phyloP scores from a whole-genome alignment of 768 basidiomycete genomes.

The Russula foetens region DNA sequence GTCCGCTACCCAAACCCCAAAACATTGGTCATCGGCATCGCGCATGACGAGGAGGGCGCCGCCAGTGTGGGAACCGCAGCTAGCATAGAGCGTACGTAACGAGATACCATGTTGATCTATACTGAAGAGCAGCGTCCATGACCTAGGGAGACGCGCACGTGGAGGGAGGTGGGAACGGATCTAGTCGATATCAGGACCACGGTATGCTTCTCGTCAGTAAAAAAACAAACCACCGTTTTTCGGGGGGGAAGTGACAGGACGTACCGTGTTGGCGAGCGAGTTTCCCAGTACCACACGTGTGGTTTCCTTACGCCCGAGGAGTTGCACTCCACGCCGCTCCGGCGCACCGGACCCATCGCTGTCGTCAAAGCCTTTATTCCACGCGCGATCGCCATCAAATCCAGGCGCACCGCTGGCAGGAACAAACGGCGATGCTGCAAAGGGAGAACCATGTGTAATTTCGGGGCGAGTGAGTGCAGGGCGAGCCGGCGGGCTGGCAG shows the following conservation, averaged over 20 bases:
- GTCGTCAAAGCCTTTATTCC: constrained; percentile 59
- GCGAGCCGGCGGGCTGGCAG: constrained; percentile 7
- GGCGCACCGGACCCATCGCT: constrained; percentile 26
- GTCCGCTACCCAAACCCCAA: constrained; percentile 83
- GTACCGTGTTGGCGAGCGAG: constrained; percentile 52
- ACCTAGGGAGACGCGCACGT: constrained; percentile 55
- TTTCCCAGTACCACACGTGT: constrained; percentile 46
- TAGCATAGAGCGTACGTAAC: constrained; percentile 74
- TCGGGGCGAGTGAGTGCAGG: constrained; percentile 9
- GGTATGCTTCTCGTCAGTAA: not conserved
- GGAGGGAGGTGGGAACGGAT: constrained; percentile 67
- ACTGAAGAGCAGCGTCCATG: constrained; percentile 81
- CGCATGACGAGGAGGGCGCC: constrained; percentile 56
- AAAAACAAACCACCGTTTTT: not conserved
- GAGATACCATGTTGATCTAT: constrained; percentile 95
- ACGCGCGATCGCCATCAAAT: constrained; percentile 52
- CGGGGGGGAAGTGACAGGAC: constrained; percentile 20
- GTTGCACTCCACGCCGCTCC: constrained; percentile 36
- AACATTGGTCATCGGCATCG: constrained; percentile 55
- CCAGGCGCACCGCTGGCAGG: constrained; percentile 67
- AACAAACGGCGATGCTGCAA: constrained; percentile 36
- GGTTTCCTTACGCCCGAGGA: constrained; percentile 46
- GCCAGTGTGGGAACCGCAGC: constrained; percentile 40
- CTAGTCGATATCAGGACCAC: constrained; percentile 30
- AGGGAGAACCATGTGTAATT: constrained; percentile 43